Base-by-base conservation (phyloP, 1,284 basidiomycete species). In the Thecaphora thlaspeos region DNA sequence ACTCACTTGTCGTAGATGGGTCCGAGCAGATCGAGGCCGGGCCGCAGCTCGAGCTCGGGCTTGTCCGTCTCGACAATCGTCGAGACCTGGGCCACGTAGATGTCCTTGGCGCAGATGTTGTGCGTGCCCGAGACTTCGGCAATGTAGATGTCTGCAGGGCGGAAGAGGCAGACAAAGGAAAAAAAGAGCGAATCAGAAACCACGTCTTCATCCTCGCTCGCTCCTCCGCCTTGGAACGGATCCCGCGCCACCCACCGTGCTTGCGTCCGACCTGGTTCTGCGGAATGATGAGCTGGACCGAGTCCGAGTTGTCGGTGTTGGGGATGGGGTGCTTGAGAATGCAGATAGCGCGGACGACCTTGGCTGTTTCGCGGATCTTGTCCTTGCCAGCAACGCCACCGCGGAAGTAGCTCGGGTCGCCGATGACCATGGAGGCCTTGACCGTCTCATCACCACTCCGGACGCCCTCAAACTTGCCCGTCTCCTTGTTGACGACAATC, bases 261-360 rank as follows among this genome's bases (percentile, higher is more conserved):
- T 89, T 87, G 69, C 95, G 83, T 67, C 85, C 84, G 63, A 99
- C 92, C 81, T 99, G 95, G 80, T 96, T 96, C 82, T 98, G 95
- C 28, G 95, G 95, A 69, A 99, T 95, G 80, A 99, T 93, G 73
- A 99, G 91, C 81, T 99, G 95, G 21, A 88, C 88, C 38, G 67
- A 70, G 82, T 98, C 95, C 47, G 87, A 83, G 76, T 97, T 89
- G 41, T 98, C 93, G 42, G 95, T 98, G 62, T 90, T 92, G 48
- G 95, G 95, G 68, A 99, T 95, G 42, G 94, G 91, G 81, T 98
- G 95, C 82, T 95, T 96, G 78, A 98, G 84, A 79, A 99, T 84
- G 82, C 95, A 98, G 76, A 99, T 99, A 11, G 94, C 94, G 48
- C 95, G 84, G 65, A 99, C 86, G 61, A 98, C 94, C 81, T 91